phyloP scores from a whole-genome alignment of 2,329 filamentous ascomycete species.

The Arthrobotrys pseudoclavata region DNA sequence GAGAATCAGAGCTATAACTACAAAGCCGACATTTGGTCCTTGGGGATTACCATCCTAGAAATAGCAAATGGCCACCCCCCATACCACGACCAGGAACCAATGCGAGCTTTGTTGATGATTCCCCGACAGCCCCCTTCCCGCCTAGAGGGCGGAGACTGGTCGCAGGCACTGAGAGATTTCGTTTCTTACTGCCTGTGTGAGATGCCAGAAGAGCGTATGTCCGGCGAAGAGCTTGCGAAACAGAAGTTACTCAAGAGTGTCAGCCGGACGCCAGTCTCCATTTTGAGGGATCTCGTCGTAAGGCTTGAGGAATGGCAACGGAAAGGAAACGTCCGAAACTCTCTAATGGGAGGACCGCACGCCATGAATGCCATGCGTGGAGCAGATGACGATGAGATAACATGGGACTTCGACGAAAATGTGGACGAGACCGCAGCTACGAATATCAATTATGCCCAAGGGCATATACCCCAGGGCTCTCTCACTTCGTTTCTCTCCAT shows the following conservation, averaged over 20 bases:
- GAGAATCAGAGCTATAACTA: slow-evolving; percentile 74
- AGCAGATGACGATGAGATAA: slow-evolving; percentile 48
- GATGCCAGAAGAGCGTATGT: slow-evolving; percentile 77
- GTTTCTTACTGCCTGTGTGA: slow-evolving; percentile 80
- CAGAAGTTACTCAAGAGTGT: slow-evolving; percentile 62
- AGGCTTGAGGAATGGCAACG: slow-evolving; percentile 63
- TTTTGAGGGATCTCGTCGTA: slow-evolving; percentile 62
- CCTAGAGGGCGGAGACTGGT: slow-evolving; percentile 79
- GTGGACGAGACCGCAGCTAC: slow-evolving; percentile 24
- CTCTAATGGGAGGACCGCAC: slow-evolving; percentile 58
- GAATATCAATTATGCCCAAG: slow-evolving; percentile 24
- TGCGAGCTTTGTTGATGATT: slow-evolving; percentile 71
- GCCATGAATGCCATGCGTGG: slow-evolving; percentile 39
- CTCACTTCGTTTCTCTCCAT: slow-evolving; percentile 48
- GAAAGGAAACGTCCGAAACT: slow-evolving; percentile 62
- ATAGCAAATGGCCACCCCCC: slow-evolving; percentile 84
- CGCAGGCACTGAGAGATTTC: slow-evolving; percentile 76
- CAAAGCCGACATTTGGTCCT: slow-evolving; percentile 86
- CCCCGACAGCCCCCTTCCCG: slow-evolving; percentile 74
- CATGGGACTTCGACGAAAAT: slow-evolving; percentile 56
- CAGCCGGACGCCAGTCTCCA: slow-evolving; percentile 60
- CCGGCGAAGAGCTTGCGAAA: slow-evolving; percentile 64
- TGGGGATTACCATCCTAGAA: slow-evolving; percentile 83
- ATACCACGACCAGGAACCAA: slow-evolving; percentile 68
- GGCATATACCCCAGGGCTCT: slow-evolving; percentile 42